Evolutionary conservation across 441 rosid genomes (phyloP), one percentile per base, ranked within the genome.

Genomic region (Populus hybrid): DNA sequence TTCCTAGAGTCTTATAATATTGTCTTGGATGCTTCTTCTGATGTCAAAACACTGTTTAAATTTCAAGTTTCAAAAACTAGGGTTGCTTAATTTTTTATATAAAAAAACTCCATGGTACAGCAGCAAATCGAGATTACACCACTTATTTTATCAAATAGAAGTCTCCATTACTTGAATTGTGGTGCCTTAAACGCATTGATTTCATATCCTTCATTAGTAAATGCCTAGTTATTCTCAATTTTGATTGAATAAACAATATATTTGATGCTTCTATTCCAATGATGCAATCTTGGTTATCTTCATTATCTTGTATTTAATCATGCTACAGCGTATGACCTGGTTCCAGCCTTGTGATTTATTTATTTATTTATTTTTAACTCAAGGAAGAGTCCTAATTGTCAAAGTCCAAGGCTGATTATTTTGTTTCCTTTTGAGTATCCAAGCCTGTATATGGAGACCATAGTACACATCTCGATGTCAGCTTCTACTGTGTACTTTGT

Each of bases 241-340:
- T 84, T 75, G 86, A 38, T 84, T 72, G 83, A 66, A 76, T 87
- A 88, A 91, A 92, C 72, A 82, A 83, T 70, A 21, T 30, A 74
- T 89, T 81, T 86, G 91, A 85, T 88, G 89, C 87, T 87, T 92
- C 94, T 86, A 83, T 86, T 89, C 93, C 91, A 24, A 73, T 86
- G 83, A 85, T 89, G 92, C 91, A 28, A 73, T 84, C 86, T 88
- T 84, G 92, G 70, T 81, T 79, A 50, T 81, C 82, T 73, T 63
- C 69, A 21, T 57, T 23, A 35, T 9, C 9, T 14, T 74, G 7
- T 70, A 23, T 42, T 35, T 75, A 79, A 84, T 80, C 78, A 70
- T 68, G 26, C 65, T 66, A 77, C 61, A 75, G 79, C 79, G 67
- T 79, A 79, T 69, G 73, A 81, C 78, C 82, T 84, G 88, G 75